Base-by-base conservation (phyloP, 2,329 filamentous ascomycete genomes). In the Colletotrichum lentis region DNA sequence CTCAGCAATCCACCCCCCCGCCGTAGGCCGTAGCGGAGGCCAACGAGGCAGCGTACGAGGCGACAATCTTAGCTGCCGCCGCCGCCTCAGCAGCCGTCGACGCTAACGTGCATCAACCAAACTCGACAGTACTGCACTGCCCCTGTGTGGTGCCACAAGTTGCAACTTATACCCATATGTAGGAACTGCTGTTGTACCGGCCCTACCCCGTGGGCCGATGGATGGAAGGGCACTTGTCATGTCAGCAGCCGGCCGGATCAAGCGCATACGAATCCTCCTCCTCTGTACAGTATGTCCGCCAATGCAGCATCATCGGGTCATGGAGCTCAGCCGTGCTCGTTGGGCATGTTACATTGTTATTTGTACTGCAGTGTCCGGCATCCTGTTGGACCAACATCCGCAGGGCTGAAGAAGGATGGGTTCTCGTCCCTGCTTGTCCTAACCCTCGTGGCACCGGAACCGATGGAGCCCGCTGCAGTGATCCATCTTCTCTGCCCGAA, bases 211-310 rank as follows among this genome's bases (percentile, higher is more conserved):
- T 39, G n/a, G 31, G n/a, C 31, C 52, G 37, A 37, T 22, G 44
- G 31, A 59, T 49, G 27, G 44, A 22, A 37, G 31, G 52, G 47
- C 37, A 41, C 41, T 56, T 43, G 55, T 63, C 43, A 39, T 52
- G 64, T 67, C 64, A 67, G 59, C 56, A 61, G 62, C 49, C 53
- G 49, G 43, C n/a, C n/a, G n/a, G n/a, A 20, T 14, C 31, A 20
- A 62, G 14, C 10, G 18, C 39, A 35, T 44, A 5, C 31, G 39
- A 43, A 43, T 31, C 14, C 11, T 20, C n/a, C 22, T 58, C n/a
- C n/a, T n/a, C n/a, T n/a, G n/a, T n/a, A n/a, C n/a, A n/a, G n/a
- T n/a, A 10, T 37, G 20, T 22, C 46, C 27, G 27, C 3, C 27
- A 27, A 5, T 27, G 27, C 22, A 24, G 27, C 41, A 18, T 22